These are phyloP conservation scores for Salvia rosmarinus DNA, from an alignment of 257 asterid species.

Conservation along the genomic window DNA sequence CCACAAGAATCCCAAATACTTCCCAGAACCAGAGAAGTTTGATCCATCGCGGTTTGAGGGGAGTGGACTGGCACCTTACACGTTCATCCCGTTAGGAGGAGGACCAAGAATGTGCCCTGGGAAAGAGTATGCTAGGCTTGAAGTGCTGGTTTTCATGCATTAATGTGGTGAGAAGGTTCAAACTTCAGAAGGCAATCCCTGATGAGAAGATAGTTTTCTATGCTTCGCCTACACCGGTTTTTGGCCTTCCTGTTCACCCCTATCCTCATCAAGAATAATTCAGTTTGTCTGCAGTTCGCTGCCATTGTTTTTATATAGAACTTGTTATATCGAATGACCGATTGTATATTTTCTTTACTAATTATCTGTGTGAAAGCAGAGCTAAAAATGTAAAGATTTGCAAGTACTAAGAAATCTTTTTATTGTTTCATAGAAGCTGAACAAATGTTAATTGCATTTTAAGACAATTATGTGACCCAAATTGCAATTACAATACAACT, in stretches of 20 bases:
- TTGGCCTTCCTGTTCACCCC: conserved; percentile 59
- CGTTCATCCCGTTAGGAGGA: conserved; percentile 58
- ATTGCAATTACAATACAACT: no score
- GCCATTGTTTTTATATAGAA: no score
- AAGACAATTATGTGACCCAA: no score
- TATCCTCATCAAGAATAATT: conserved; percentile 45
- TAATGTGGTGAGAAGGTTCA: conserved; percentile 53
- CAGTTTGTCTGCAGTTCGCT: no score
- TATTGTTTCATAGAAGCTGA: no score
- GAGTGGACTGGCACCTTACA: conserved; percentile 56
- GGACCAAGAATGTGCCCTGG: conserved; percentile 62
- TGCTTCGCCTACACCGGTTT: conserved; percentile 48
- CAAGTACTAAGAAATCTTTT: no score
- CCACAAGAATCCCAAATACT: conserved; percentile 51
- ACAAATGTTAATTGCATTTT: no score
- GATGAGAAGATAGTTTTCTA: conserved; percentile 52
- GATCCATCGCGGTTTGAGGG: conserved; percentile 45
- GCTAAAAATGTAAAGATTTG: no score
- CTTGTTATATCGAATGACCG: no score
- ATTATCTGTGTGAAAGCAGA: no score
- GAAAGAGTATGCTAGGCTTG: conserved; percentile 54
- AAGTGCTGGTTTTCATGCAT: conserved; percentile 55
- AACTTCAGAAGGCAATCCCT: conserved; percentile 46
- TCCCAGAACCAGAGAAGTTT: conserved; percentile 43
- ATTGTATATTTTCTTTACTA: no score